Evolutionary conservation across 352 stramenopile genomes (phyloP).

Genomic region (Pythium pyrilobum): DNA sequence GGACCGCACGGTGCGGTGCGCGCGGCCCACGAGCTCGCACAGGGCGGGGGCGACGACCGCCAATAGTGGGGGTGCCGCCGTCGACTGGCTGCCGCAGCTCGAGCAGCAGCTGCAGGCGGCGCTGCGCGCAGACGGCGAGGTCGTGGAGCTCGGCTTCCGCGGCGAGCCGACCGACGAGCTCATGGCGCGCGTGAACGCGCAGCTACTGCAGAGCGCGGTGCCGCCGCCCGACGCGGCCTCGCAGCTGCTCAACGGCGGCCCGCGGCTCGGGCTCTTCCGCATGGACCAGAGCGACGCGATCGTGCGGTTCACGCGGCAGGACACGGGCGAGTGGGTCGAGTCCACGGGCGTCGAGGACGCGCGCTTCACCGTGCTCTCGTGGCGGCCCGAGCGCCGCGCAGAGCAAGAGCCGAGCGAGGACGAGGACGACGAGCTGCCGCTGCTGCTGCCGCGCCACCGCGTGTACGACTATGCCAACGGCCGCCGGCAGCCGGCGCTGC

Average conservation of each 20-base stretch:
- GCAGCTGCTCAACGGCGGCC: slow-evolving; percentile 50
- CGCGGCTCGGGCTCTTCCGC: slow-evolving; percentile 51
- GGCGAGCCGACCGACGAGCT: slow-evolving; percentile 12
- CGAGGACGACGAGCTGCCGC: slow-evolving; percentile 27
- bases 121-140: neutral
- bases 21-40: slow-evolving; percentile 4
- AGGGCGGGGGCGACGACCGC: neutral
- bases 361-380: slow-evolving; percentile 17
- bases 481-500: slow-evolving; percentile 15
- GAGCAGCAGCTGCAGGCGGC: slow-evolving; percentile 34
- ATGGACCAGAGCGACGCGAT: slow-evolving; percentile 52
- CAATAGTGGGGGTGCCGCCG: too few species aligned
- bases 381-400: slow-evolving; percentile 17
- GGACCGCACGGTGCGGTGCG: slow-evolving; percentile 37
- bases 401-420: too few species aligned
- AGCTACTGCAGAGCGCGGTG: neutral
- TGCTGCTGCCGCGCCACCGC: slow-evolving; percentile 31
- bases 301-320: slow-evolving; percentile 54
- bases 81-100: slow-evolving; percentile 44
- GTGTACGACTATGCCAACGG: slow-evolving; percentile 30
- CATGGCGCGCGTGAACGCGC: slow-evolving; percentile 8
- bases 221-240: slow-evolving; percentile 3
- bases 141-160: neutral
- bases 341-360: slow-evolving; percentile 40
- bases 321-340: slow-evolving; percentile 70